These are phyloP conservation scores for Penicillium fuscoglaucum DNA, from an alignment of 2,329 filamentous ascomycete genomes.

Conservation along the genomic window DNA sequence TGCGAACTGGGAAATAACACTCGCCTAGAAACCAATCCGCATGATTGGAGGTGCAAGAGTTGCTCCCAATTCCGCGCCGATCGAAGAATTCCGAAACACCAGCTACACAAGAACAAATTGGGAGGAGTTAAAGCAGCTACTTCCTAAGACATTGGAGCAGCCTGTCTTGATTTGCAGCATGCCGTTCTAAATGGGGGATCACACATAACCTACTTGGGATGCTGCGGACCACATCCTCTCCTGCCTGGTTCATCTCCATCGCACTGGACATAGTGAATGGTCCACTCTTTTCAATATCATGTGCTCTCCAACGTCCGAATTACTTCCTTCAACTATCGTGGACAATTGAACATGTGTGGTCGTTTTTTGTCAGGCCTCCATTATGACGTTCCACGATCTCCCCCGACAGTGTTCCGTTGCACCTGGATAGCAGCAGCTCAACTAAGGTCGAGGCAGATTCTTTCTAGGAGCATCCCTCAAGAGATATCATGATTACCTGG, in stretches of 20 bases:
- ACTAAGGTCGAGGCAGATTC: background rate
- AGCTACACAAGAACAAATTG: background rate
- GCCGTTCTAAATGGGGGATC: background rate
- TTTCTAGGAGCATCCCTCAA: background rate
- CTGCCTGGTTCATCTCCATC: background rate
- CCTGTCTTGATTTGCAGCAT: background rate
- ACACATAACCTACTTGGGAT: background rate
- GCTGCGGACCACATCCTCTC: background rate
- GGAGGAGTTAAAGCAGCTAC: too few species aligned
- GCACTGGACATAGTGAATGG: background rate
- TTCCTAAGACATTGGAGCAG: too few species aligned
- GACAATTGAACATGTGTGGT: background rate
- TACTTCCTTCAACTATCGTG: background rate
- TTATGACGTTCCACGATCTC: background rate
- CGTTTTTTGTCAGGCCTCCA: background rate
- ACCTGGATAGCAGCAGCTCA: background rate
- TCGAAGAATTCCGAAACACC: background rate
- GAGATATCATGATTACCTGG: background rate
- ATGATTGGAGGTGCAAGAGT: background rate
- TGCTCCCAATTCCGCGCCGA: too few species aligned
- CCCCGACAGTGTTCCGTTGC: background rate
- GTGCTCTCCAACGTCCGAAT: background rate
- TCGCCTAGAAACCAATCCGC: background rate
- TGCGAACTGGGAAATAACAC: too few species aligned
- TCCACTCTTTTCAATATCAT: background rate